Conservation (phyloP, 2,329 filamentous ascomycete genomes). For the Huntiella bhutanensis region DNA sequence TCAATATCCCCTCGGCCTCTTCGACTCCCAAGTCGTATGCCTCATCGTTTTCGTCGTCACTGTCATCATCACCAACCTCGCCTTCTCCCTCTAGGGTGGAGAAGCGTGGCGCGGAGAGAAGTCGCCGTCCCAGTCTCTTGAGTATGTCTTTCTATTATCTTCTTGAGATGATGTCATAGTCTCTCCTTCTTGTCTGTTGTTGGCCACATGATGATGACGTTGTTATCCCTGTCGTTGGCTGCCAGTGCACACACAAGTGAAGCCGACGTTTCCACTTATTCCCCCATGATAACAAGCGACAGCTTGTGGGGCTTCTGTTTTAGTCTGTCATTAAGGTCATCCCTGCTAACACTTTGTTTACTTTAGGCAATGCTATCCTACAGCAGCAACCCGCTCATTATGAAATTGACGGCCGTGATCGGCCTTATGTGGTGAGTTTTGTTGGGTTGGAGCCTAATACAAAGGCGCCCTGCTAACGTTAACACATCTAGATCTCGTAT, state of each 20-base stretch:
- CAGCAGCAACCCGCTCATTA: conserved; percentile 65
- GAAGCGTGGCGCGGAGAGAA: conserved; percentile 7
- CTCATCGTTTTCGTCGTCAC: conserved; percentile 23
- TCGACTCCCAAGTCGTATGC: conserved; percentile 17
- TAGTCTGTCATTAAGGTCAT: too few species aligned
- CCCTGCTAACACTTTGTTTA: too few species aligned
- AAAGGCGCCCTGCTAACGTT: background rate
- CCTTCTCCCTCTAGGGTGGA: conserved; percentile 14
- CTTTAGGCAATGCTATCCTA: conserved; percentile 46
- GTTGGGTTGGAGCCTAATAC: conserved; percentile 3
- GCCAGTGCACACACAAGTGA: too few species aligned
- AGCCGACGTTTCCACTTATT: too few species aligned
- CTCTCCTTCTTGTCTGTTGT: background rate
- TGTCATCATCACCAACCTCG: conserved; percentile 23
- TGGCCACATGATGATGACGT: too few species aligned
- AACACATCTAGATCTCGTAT: conserved; percentile 46
- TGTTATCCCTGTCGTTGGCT: too few species aligned
- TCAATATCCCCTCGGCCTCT: conserved; percentile 40
- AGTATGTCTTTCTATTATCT: conserved; percentile 24
- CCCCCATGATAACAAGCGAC: too few species aligned
- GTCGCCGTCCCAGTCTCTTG: conserved; percentile 37
- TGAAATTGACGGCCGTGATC: conserved; percentile 57
- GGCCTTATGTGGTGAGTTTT: conserved; percentile 50
- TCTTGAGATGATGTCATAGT: background rate
- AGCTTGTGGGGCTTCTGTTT: too few species aligned